phyloP scores from a whole-genome alignment of 345 rosid genomes.

The Alliaria petiolata region DNA sequence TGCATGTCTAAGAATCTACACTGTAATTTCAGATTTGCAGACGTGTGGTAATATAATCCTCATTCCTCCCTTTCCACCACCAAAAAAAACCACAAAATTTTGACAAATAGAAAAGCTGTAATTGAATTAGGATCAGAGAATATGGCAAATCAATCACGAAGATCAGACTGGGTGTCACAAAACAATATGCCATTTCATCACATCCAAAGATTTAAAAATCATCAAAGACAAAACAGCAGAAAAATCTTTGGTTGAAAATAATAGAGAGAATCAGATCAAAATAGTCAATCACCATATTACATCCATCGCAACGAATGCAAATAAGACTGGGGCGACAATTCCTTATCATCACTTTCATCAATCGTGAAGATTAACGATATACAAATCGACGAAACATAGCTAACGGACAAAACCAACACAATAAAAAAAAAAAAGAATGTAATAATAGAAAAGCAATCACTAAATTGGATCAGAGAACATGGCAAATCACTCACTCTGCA shows the following conservation, averaged over 20 bases:
- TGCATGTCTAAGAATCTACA: conserved; percentile 77
- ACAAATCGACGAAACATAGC: not conserved
- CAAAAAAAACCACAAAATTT: not conserved
- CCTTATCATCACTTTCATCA: conserved; percentile 51
- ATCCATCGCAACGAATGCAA: conserved; percentile 37
- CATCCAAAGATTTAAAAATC: not conserved
- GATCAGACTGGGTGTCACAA: conserved; percentile 63
- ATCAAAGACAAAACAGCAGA: not conserved
- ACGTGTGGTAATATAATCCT: conserved; percentile 52
- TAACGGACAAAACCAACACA: too few species aligned
- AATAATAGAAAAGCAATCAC: not conserved
- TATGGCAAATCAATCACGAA: conserved; percentile 32
- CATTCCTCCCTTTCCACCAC: conserved; percentile 57
- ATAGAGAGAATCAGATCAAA: conserved; percentile 23
- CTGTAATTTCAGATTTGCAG: conserved; percentile 40
- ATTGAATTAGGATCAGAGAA: conserved; percentile 32
- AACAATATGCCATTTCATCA: conserved; percentile 38
- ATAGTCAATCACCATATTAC: conserved; percentile 80
- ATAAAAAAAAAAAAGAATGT: not conserved
- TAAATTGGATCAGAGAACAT: conserved; percentile 35
- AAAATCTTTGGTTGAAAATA: too few species aligned
- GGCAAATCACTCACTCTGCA: conserved; percentile 34
- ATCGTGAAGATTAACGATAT: too few species aligned
- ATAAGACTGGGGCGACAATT: conserved; percentile 96
- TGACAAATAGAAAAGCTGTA: too few species aligned